Conservation (phyloP, 495 filamentous ascomycete species). For the Aspergillus campestris region DNA sequence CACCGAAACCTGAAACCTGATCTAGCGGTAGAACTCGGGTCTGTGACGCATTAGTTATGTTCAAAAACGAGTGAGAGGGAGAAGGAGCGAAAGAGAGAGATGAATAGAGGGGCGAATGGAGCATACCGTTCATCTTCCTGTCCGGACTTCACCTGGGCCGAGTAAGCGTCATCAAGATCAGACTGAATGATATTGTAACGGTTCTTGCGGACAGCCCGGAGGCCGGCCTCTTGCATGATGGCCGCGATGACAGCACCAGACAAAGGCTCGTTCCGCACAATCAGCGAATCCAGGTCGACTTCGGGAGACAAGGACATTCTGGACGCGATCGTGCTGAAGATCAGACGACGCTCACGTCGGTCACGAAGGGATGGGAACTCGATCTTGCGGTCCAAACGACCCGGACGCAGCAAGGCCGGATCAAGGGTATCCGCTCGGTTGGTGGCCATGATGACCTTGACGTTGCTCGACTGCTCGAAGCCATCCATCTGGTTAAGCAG, state of each 20-base stretch:
- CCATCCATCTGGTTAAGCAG: constrained; percentile 99
- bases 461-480: constrained; percentile 96
- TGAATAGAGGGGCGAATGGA: too few species aligned
- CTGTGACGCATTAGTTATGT: constrained; percentile 22
- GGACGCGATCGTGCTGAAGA: constrained; percentile 89
- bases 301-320: constrained; percentile 97
- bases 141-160: constrained; percentile 85
- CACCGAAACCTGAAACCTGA: background rate
- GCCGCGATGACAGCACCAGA: constrained; percentile 95
- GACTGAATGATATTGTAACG: constrained; percentile 97
- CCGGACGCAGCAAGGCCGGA: constrained; percentile 86
- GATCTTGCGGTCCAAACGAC: constrained; percentile 95
- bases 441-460: constrained; percentile 99
- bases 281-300: constrained; percentile 90
- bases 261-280: constrained; percentile 91
- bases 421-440: constrained; percentile 97
- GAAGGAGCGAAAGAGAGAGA: background rate
- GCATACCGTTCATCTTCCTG: constrained; percentile 56
- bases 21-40: constrained; percentile 51
- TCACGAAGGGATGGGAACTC: constrained; percentile 92
- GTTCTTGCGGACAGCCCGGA: constrained; percentile 95
- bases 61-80: background rate
- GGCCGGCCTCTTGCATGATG: constrained; percentile 97
- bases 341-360: constrained; percentile 84
- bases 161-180: constrained; percentile 93